A percentile compares a stretch with the other conserved stretches of the same genome.
These are phyloP conservation scores for Syncephalastrum sp. DNA, from an alignment of 371 early-diverging fungal genomes.

Conservation along the genomic window DNA sequence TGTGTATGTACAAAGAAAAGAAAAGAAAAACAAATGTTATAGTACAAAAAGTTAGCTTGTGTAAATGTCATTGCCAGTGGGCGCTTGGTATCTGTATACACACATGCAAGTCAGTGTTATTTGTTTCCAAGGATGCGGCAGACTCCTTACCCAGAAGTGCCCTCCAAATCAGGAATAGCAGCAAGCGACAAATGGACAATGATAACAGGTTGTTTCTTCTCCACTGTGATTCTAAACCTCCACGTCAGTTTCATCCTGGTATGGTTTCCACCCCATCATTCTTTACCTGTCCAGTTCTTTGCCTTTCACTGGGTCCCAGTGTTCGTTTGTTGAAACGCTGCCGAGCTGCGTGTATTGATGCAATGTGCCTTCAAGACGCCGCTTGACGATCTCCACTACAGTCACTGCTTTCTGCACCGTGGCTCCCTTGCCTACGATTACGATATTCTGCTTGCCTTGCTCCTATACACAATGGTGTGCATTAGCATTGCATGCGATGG, in stretches of 20 bases:
- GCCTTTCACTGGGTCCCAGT: slow-evolving; percentile 53
- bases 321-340: slow-evolving; percentile 45
- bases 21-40: slow-evolving; percentile 3
- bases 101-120: background rate
- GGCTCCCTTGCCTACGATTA: slow-evolving; percentile 48
- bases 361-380: slow-evolving; percentile 53
- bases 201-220: slow-evolving; percentile 40
- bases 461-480: slow-evolving; percentile 4
- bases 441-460: slow-evolving; percentile 21
- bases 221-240: slow-evolving; percentile 30
- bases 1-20: slow-evolving; percentile 35
- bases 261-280: too few species aligned
- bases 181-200: slow-evolving; percentile 37
- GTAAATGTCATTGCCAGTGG: slow-evolving; percentile 36
- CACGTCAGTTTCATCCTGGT: background rate
- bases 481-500: background rate
- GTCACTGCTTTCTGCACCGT: slow-evolving; percentile 64
- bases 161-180: slow-evolving; percentile 35
- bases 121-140: background rate
- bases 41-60: slow-evolving; percentile 1
- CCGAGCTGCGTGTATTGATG: slow-evolving; percentile 66
- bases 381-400: slow-evolving; percentile 65
- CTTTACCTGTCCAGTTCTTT: slow-evolving; percentile 40
- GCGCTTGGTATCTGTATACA: slow-evolving; percentile 34
- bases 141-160: slow-evolving; percentile 27